Conservation (phyloP, 2,329 filamentous ascomycete species). For the Rugonectria rugulosa region DNA sequence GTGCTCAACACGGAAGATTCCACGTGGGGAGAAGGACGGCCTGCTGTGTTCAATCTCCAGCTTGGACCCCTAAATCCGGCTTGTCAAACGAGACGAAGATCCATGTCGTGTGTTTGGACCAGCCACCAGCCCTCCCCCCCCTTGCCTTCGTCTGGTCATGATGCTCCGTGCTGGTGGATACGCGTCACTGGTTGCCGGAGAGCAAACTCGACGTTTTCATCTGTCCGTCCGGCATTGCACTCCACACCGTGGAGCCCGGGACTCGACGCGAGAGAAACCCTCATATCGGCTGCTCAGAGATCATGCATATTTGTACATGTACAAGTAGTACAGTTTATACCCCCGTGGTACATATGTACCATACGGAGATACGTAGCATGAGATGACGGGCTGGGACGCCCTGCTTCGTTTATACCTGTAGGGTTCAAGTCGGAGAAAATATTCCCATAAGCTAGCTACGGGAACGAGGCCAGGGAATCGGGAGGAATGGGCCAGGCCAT, state of each 20-base stretch:
- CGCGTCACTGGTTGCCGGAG: not conserved
- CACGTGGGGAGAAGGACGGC: not conserved
- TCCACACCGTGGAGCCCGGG: not conserved
- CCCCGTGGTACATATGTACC: too few relatives aligned
- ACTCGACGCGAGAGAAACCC: too few relatives aligned
- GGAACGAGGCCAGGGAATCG: slow-evolving; percentile 1
- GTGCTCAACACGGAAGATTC: not conserved
- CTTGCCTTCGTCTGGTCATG: not conserved
- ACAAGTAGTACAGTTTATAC: too few relatives aligned
- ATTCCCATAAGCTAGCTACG: not conserved
- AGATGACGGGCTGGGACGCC: not conserved
- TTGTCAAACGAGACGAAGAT: not conserved
- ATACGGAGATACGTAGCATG: too few relatives aligned
- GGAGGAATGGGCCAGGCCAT: slow-evolving; percentile 9
- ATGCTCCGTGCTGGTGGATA: not conserved
- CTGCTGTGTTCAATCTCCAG: not conserved
- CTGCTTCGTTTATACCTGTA: too few relatives aligned
- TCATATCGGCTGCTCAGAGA: too few relatives aligned
- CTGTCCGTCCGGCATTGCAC: not conserved
- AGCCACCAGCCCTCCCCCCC: too few relatives aligned
- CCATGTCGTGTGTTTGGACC: too few relatives aligned
- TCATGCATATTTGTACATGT: too few relatives aligned
- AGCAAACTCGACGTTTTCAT: not conserved
- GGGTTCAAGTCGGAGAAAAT: not conserved
- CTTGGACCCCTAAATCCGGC: too few relatives aligned